Conservation (phyloP, 2,329 filamentous ascomycete genomes). For the Fusarium sp. region DNA sequence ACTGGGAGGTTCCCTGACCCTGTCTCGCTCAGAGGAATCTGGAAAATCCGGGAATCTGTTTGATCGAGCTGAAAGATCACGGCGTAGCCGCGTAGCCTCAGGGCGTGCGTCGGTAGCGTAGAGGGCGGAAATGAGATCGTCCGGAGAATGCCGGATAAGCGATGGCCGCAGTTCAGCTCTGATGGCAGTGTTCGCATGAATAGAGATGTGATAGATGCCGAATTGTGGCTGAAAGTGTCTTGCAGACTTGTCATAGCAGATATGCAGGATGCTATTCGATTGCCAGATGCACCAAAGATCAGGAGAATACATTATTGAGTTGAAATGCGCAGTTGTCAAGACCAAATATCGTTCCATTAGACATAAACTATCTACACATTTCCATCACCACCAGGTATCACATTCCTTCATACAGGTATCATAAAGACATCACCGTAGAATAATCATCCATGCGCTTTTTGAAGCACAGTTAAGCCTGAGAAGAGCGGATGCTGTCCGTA, state of each 20-base stretch:
- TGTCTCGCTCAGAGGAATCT: background rate
- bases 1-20: background rate
- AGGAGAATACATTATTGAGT: background rate
- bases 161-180: background rate
- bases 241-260: too few relatives aligned
- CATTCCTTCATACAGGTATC: background rate
- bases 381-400: background rate
- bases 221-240: background rate
- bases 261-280: background rate
- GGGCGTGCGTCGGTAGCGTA: background rate
- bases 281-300: background rate
- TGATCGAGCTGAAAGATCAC: background rate
- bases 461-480: background rate
- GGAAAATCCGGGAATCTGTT: background rate
- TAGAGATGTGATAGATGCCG: background rate
- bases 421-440: background rate
- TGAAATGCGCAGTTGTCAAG: background rate
- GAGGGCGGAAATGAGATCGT: background rate
- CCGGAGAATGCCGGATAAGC: background rate
- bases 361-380: background rate
- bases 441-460: background rate
- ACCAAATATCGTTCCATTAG: background rate
- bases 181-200: background rate
- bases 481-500: slow-evolving; percentile 7
- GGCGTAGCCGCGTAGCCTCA: background rate